Evolutionary conservation across 805 yeast genomes (phyloP).

Genomic region (Saccharomyces mikatae): DNA sequence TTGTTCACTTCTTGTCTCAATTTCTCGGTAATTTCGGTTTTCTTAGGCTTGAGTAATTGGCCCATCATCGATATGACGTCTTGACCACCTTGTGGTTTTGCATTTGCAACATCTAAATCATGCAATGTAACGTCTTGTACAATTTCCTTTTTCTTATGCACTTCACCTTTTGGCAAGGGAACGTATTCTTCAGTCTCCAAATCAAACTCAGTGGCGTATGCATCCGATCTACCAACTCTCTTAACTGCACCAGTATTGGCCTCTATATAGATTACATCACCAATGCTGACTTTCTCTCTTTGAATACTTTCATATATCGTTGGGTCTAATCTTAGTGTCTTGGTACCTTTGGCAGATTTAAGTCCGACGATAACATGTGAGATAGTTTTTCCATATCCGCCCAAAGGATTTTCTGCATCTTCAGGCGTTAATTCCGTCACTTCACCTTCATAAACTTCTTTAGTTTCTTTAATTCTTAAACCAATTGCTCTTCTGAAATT

Average conservation of each 20-base stretch:
- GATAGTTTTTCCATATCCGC: slow-evolving; percentile 96
- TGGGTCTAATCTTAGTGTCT: slow-evolving; percentile 82
- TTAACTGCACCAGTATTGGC: slow-evolving; percentile 96
- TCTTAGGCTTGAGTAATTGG: slow-evolving; percentile 88
- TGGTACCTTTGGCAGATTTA: slow-evolving; percentile 86
- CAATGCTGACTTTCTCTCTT: slow-evolving; percentile 88
- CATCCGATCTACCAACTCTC: slow-evolving; percentile 96
- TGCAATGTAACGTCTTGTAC: slow-evolving; percentile 96
- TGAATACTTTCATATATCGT: slow-evolving; percentile 88
- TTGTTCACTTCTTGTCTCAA: slow-evolving; percentile 88
- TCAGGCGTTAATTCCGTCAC: slow-evolving; percentile 93
- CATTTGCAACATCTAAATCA: slow-evolving; percentile 93
- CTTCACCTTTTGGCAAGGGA: slow-evolving; percentile 97
- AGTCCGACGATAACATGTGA: slow-evolving; percentile 90
- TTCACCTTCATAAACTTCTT: slow-evolving; percentile 97
- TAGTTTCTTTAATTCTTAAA: slow-evolving; percentile 88
- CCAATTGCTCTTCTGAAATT: slow-evolving; percentile 96
- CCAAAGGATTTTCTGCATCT: slow-evolving; percentile 92
- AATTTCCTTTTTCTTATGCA: slow-evolving; percentile 94
- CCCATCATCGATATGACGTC: slow-evolving; percentile 95
- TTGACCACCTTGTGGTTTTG: slow-evolving; percentile 95
- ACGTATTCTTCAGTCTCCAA: slow-evolving; percentile 98
- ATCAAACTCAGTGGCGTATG: slow-evolving; percentile 96
- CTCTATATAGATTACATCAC: slow-evolving; percentile 95
- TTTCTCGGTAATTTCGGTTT: slow-evolving; percentile 95